Evolutionary conservation across 2,329 filamentous ascomycete species (phyloP), one percentile per base, ranked within the genome.

Genomic region (Exophiala alcalophila): DNA sequence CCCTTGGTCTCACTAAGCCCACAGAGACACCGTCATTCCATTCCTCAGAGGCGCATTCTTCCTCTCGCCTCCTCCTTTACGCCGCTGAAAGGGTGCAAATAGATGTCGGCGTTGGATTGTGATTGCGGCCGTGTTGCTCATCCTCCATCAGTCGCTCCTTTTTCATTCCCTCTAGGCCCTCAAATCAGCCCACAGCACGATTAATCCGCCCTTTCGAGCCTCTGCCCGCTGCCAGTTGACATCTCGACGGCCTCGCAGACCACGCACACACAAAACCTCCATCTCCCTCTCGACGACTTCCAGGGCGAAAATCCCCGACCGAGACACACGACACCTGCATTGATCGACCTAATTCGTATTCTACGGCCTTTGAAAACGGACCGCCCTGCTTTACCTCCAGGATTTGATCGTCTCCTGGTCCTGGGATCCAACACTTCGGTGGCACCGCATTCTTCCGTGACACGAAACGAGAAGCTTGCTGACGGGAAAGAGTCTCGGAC

Each of bases 391-490:
- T n/a, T n/a, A n/a, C n/a, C n/a, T n/a, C n/a, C n/a, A n/a, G n/a
- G n/a, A n/a, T n/a, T n/a, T n/a, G n/a, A n/a, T n/a, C n/a, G n/a
- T n/a, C n/a, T n/a, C n/a, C n/a, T n/a, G n/a, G n/a, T n/a, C n/a
- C n/a, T n/a, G n/a, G n/a, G n/a, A n/a, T n/a, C n/a, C n/a, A n/a
- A n/a, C n/a, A n/a, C n/a, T 16, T 24, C 31, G 18, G 50, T 53
- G 39, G 38, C 41, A 51, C 51, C 24, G 24, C 44, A 14, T 43
- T 28, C 45, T 51, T 51, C 45, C 42, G 51, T 51, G 26, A 45
- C 45, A 53, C 51, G 32, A 37, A 38, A 25, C 14, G 44, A n/a
- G n/a, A 49, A 47, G 44, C 43, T 50, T 46, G 41, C 31, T 39
- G 28, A 19, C 28, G 20, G 26, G 34, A 40, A n/a, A 47, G 36